Percentiles rank a stretch among this genome's conserved stretches.
Evolutionary conservation across 2,329 filamentous ascomycete species (phyloP).

Genomic region (Esteya vermicola): DNA sequence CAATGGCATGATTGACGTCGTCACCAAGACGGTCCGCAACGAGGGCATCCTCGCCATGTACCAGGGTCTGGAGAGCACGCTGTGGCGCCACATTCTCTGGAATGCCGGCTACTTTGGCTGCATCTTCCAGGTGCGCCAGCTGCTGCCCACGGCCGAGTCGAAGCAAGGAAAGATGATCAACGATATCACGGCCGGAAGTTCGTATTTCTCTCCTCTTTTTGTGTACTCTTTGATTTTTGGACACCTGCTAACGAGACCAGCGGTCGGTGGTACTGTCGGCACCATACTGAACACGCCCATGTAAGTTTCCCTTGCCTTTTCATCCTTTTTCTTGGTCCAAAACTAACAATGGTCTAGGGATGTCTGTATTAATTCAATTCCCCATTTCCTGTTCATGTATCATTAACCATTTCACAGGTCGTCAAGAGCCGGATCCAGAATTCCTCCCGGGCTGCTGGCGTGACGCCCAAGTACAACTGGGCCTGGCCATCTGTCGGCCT

Average conservation of each 20-base stretch:
- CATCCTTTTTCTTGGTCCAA: not conserved
- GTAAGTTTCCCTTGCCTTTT: slow-evolving; percentile 56
- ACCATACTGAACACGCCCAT: slow-evolving; percentile 90
- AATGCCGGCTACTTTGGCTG: slow-evolving; percentile 96
- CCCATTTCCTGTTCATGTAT: not conserved
- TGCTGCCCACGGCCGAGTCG: slow-evolving; percentile 68
- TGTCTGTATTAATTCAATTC: slow-evolving; percentile 1
- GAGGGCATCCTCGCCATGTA: slow-evolving; percentile 66
- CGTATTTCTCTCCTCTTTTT: not conserved
- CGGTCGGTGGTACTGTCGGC: slow-evolving; percentile 73
- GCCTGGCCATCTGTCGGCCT: slow-evolving; percentile 77
- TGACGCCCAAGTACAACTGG: slow-evolving; percentile 95
- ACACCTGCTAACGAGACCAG: not conserved
- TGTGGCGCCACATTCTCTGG: slow-evolving; percentile 84
- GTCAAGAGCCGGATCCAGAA: slow-evolving; percentile 99
- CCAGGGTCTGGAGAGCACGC: slow-evolving; percentile 89
- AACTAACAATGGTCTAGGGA: slow-evolving; percentile 3
- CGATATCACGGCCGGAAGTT: slow-evolving; percentile 66
- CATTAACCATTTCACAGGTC: slow-evolving; percentile 36
- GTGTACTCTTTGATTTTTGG: not conserved
- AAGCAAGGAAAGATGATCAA: slow-evolving; percentile 74
- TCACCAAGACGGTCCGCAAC: slow-evolving; percentile 45
- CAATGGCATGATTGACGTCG: slow-evolving; percentile 66
- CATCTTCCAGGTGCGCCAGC: slow-evolving; percentile 87
- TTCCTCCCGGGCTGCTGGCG: slow-evolving; percentile 67